Conservation (phyloP, 768 basidiomycete genomes). For the Holtermanniella nyarrowii region DNA sequence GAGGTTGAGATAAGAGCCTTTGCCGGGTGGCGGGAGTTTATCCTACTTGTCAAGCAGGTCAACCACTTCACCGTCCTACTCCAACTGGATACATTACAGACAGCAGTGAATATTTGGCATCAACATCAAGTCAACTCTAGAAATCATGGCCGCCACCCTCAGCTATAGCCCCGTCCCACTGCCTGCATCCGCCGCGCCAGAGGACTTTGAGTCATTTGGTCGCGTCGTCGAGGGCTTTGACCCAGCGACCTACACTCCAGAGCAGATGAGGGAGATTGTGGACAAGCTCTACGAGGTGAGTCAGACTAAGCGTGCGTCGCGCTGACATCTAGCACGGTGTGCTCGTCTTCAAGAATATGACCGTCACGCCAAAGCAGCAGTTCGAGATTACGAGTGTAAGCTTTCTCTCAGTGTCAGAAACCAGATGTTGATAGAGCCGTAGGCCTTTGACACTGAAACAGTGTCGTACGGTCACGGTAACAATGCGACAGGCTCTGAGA, state of each 20-base stretch:
- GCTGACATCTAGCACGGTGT: slow-evolving; percentile 50
- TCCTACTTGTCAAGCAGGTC: no score
- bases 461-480: slow-evolving; percentile 76
- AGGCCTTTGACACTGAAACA: slow-evolving; percentile 66
- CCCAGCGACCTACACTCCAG: slow-evolving; percentile 51
- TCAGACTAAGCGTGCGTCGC: slow-evolving; percentile 1
- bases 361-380: slow-evolving; percentile 69
- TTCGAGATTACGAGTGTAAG: slow-evolving; percentile 72
- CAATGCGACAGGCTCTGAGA: slow-evolving; percentile 65
- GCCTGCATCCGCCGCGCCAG: slow-evolving; percentile 59
- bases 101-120: no score
- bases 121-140: no score
- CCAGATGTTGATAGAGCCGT: slow-evolving; percentile 1
- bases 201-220: slow-evolving; percentile 62
- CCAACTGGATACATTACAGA: no score
- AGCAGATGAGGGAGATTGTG: slow-evolving; percentile 57
- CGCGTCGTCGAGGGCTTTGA: slow-evolving; percentile 63
- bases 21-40: no score
- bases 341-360: slow-evolving; percentile 62
- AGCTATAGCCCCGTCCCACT: slow-evolving; percentile 51
- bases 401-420: not conserved
- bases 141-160: slow-evolving; percentile 11
- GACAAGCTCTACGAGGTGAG: slow-evolving; percentile 66
- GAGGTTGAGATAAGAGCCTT: no score
- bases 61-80: no score